A percentile compares a stretch with the other conserved stretches of the same genome.
Conservation (phyloP, 345 rosid genomes). For the Acer campestre region DNA sequence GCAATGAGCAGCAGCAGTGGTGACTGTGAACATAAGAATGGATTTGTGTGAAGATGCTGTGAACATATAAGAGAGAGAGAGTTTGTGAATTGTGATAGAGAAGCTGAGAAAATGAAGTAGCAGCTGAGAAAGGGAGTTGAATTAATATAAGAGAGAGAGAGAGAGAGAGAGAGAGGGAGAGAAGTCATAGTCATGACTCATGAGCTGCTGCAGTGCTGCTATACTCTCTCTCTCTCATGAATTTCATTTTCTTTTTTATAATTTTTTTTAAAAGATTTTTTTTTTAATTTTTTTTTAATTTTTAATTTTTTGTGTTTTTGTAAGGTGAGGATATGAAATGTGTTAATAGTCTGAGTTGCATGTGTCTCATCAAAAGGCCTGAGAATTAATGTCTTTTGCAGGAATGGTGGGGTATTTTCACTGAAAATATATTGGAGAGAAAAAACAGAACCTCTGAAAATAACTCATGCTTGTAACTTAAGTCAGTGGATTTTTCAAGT, state of each 20-base stretch:
- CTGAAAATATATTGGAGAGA: conserved; percentile 19
- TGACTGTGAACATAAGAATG: conserved; percentile 15
- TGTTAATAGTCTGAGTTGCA: conserved; percentile 32
- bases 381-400: conserved; percentile 41
- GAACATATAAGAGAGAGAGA: conserved; percentile 10
- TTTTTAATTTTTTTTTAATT: neutral
- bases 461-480: conserved; percentile 35
- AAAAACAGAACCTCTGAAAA: conserved; percentile 12
- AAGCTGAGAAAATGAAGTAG: conserved; percentile 51
- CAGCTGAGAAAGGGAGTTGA: conserved; percentile 42
- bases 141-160: conserved; percentile 41
- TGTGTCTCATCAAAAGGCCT: conserved; percentile 37
- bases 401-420: conserved; percentile 40
- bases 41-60: conserved; percentile 17
- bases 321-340: conserved; percentile 14
- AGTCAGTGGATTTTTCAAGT: conserved; percentile 19
- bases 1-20: conserved; percentile 26
- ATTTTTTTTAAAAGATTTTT: neutral
- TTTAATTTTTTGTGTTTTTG: conserved; percentile 1
- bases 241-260: neutral
- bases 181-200: conserved; percentile 16
- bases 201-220: no score
- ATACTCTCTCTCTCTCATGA: neutral
- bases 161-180: conserved; percentile 27
- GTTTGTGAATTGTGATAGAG: conserved; percentile 6